Conservation (phyloP, 345 rosid genomes). For the Streptanthus diversifolius region DNA sequence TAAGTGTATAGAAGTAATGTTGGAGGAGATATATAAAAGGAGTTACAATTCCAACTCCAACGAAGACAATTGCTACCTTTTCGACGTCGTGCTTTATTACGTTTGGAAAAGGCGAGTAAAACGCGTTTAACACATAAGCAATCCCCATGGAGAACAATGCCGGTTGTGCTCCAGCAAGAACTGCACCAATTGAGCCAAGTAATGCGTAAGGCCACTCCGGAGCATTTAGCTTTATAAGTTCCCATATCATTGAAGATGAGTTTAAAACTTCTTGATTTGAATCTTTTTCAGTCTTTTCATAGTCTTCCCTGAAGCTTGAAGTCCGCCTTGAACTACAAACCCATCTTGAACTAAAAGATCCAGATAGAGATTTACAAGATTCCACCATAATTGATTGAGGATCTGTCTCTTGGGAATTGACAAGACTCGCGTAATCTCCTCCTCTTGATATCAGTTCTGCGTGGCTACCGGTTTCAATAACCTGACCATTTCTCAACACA, state of each 20-base stretch:
- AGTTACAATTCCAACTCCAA: constrained; percentile 45
- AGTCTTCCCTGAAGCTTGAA: constrained; percentile 31
- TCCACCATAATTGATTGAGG: constrained; percentile 37
- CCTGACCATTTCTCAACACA: constrained; percentile 61
- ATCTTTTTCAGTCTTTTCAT: constrained; percentile 19
- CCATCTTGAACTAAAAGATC: constrained; percentile 17
- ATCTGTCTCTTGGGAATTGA: constrained; percentile 50
- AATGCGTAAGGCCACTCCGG: constrained; percentile 79
- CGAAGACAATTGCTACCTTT: constrained; percentile 44
- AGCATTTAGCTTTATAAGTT: constrained; percentile 60
- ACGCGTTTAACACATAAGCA: constrained; percentile 56
- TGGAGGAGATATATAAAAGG: constrained; percentile 63
- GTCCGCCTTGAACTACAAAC: constrained; percentile 11
- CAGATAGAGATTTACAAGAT: constrained; percentile 41
- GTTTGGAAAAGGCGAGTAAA: constrained; percentile 45
- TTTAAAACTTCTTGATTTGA: constrained; percentile 9
- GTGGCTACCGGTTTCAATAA: constrained; percentile 69
- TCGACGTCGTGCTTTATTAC: constrained; percentile 47
- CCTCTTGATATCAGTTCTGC: constrained; percentile 51
- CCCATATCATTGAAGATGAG: constrained; percentile 45
- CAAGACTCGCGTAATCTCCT: constrained; percentile 59
- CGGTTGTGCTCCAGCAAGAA: constrained; percentile 64
- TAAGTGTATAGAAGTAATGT: constrained; percentile 66
- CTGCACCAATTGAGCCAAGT: constrained; percentile 73
- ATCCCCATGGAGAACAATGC: constrained; percentile 70